These are phyloP conservation scores for Teunomyces tritomae DNA, from an alignment of 805 yeast species.

Conservation along the genomic window DNA sequence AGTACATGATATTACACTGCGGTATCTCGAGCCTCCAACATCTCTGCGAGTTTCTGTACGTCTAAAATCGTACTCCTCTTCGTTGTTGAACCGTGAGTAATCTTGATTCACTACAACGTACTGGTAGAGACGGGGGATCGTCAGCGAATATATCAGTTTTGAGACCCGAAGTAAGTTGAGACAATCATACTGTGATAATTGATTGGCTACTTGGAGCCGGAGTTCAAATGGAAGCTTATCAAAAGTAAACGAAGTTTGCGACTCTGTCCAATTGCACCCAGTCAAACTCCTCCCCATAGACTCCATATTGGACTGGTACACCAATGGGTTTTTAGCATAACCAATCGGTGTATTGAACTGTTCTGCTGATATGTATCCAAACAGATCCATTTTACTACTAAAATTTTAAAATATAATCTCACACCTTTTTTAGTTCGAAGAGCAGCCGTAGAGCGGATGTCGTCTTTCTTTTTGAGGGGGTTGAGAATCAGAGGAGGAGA, in stretches of 20 bases:
- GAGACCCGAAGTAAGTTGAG: slow-evolving; percentile 29
- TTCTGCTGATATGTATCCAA: not conserved
- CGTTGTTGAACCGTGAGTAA: slow-evolving; percentile 31
- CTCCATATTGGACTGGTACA: not conserved
- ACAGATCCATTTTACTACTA: not conserved
- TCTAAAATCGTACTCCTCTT: slow-evolving; percentile 17
- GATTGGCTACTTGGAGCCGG: slow-evolving; percentile 26
- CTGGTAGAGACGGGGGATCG: slow-evolving; percentile 37
- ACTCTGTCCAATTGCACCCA: not conserved
- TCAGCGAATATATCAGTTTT: slow-evolving; percentile 25
- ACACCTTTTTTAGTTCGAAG: not conserved
- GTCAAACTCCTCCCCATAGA: not conserved
- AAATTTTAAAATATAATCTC: not conserved
- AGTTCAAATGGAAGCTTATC: slow-evolving; percentile 40
- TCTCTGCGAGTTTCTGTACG: not conserved
- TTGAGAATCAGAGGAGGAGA: too few species aligned
- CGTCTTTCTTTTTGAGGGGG: too few species aligned
- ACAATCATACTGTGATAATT: slow-evolving; percentile 39
- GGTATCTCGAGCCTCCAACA: not conserved
- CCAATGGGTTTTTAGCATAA: slow-evolving; percentile 20
- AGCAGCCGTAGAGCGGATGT: too few species aligned
- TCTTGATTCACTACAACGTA: slow-evolving; percentile 37
- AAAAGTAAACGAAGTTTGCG: slow-evolving; percentile 8
- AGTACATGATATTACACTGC: slow-evolving; percentile 14
- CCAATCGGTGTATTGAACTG: slow-evolving; percentile 22